Evolutionary conservation across 2,329 filamentous ascomycete genomes (phyloP).

Genomic region (Escovopsis sp.): DNA sequence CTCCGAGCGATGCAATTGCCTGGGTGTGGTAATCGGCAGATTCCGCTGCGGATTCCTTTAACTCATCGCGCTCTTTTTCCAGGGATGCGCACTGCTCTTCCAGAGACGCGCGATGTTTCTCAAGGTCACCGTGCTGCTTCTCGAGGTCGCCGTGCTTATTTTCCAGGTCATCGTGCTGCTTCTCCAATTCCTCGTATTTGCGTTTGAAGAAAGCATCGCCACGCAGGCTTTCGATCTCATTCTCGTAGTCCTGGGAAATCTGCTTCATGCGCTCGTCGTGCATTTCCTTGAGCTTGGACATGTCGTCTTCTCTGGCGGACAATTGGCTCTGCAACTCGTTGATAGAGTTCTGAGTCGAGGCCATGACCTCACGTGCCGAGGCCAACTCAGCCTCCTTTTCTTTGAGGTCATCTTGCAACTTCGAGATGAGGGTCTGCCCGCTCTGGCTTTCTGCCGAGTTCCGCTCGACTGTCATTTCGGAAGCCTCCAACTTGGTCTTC

Average conservation of each 20-base stretch:
- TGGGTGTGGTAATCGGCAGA: slow-evolving; percentile 24
- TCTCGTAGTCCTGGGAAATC: slow-evolving; percentile 46
- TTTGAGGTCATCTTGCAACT: slow-evolving; percentile 25
- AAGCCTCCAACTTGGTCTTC: slow-evolving; percentile 31
- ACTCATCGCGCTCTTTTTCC: slow-evolving; percentile 40
- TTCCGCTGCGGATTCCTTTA: slow-evolving; percentile 23
- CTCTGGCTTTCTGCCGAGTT: slow-evolving; percentile 30
- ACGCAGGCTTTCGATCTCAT: slow-evolving; percentile 49
- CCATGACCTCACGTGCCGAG: slow-evolving; percentile 24
- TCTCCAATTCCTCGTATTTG: slow-evolving; percentile 46
- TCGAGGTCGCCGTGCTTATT: too few species aligned
- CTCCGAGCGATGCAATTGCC: slow-evolving; percentile 28
- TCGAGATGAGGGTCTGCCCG: slow-evolving; percentile 24
- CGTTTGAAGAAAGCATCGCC: slow-evolving; percentile 50
- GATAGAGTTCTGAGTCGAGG: slow-evolving; percentile 34
- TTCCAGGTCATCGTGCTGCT: slow-evolving; percentile 30
- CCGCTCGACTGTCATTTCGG: slow-evolving; percentile 29
- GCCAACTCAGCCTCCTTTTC: slow-evolving; percentile 32
- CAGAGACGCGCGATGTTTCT: too few species aligned
- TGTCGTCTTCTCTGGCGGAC: slow-evolving; percentile 32
- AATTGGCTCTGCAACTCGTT: slow-evolving; percentile 31
- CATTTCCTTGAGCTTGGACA: slow-evolving; percentile 37
- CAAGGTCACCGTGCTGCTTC: too few species aligned
- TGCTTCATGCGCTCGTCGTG: slow-evolving; percentile 44
- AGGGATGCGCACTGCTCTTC: slow-evolving; percentile 46